Percentiles rank a stretch among this genome's conserved stretches.
Conservation (phyloP, 164 flowering plant species). For the Vitis rupestris region DNA sequence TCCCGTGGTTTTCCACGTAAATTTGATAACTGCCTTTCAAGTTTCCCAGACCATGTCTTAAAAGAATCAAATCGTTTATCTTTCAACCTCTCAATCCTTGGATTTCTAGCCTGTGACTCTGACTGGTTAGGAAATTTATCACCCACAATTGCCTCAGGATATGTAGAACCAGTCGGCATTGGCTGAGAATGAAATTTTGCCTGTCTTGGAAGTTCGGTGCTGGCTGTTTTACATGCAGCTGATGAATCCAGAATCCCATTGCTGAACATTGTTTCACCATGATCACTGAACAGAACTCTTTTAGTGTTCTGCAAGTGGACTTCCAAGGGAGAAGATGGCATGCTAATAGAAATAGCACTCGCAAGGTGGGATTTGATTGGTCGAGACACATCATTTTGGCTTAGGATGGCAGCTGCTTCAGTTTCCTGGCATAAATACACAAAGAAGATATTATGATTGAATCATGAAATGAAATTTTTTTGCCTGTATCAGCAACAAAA, state of each 20-base stretch:
- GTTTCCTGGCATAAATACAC: conserved; percentile 18
- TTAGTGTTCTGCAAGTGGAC: conserved; percentile 19
- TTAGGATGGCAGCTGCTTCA: conserved; percentile 11
- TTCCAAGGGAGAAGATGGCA: conserved; percentile 61
- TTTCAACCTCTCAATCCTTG: conserved; percentile 25
- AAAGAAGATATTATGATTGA: not conserved
- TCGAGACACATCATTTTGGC: conserved; percentile 7
- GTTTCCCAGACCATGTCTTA: conserved; percentile 78
- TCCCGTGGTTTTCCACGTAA: conserved; percentile 48
- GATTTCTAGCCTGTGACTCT: conserved; percentile 20
- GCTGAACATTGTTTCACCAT: conserved; percentile 13
- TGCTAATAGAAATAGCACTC: conserved; percentile 55
- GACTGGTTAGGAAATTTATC: conserved; percentile 3
- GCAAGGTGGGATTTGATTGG: conserved; percentile 7
- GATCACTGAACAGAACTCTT: conserved; percentile 29
- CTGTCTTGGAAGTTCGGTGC: conserved; percentile 12
- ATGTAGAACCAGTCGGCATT: conserved; percentile 34
- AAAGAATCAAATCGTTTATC: conserved; percentile 69
- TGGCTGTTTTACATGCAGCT: not conserved
- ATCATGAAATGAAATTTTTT: too few relatives aligned
- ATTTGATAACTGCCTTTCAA: conserved; percentile 63
- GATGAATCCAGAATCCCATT: conserved; percentile 14
- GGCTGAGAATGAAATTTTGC: conserved; percentile 63
- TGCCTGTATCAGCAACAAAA: too few relatives aligned
- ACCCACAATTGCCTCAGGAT: conserved; percentile 18